These are phyloP conservation scores for Discostella stelligeroides DNA, from an alignment of 108 stramenopile genomes.

Conservation along the genomic window DNA sequence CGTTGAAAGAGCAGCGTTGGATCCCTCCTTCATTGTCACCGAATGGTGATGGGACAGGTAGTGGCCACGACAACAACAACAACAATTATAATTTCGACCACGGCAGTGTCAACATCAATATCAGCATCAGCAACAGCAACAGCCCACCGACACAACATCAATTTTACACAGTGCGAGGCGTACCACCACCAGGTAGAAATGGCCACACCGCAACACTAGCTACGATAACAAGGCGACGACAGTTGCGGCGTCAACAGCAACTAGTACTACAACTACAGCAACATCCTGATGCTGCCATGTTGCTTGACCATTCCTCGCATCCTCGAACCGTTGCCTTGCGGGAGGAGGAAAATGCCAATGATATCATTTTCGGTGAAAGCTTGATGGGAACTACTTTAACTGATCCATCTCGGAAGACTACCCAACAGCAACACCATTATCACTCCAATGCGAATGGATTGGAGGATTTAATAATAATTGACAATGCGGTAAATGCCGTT, in stretches of 20 bases:
- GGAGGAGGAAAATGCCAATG: too few relatives aligned
- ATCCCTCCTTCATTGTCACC: constrained; percentile 25
- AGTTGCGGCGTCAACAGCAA: background rate
- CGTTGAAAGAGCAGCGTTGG: constrained; percentile 71
- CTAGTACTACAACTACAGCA: background rate
- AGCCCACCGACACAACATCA: background rate
- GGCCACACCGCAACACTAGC: constrained; percentile 94
- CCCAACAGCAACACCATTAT: too few relatives aligned
- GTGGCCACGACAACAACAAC: background rate
- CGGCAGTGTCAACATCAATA: background rate
- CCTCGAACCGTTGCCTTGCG: too few relatives aligned
- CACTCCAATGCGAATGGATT: too few relatives aligned
- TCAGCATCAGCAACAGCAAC: background rate
- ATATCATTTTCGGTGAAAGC: too few relatives aligned
- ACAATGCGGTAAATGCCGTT: too few relatives aligned
- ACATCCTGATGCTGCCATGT: background rate
- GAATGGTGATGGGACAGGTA: background rate
- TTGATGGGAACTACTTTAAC: too few relatives aligned
- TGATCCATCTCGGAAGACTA: too few relatives aligned
- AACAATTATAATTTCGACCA: constrained; percentile 13
- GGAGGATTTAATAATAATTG: too few relatives aligned
- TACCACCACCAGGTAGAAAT: constrained; percentile 88
- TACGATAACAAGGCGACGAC: constrained; percentile 12
- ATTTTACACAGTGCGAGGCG: constrained; percentile 44
- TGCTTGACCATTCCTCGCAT: too few relatives aligned